These are phyloP conservation scores for Geranomyces variabilis DNA, from an alignment of 192 early-diverging fungal genomes.

Conservation along the genomic window DNA sequence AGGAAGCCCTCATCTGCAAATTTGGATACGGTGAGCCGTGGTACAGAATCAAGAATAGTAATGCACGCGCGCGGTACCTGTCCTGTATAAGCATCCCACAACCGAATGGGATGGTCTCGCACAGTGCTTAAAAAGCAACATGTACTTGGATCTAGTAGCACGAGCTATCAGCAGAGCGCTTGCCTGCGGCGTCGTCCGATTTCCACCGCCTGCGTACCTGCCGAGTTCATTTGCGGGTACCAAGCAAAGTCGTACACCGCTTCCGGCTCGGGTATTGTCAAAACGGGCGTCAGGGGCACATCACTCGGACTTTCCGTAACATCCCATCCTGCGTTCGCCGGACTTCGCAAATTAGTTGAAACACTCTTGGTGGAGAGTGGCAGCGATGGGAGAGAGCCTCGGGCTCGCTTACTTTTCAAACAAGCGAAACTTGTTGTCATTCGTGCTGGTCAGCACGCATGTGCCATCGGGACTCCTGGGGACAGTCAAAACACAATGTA, in stretches of 20 bases:
- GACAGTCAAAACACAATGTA: not conserved
- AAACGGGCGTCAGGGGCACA: conserved; percentile 32
- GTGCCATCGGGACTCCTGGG: conserved; percentile 72
- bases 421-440: conserved; percentile 62
- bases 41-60: not conserved
- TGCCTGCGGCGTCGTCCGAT: not conserved
- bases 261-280: conserved; percentile 52
- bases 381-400: not conserved
- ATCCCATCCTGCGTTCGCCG: conserved; percentile 1
- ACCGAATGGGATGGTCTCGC: conserved; percentile 75
- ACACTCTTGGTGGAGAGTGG: not conserved
- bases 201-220: conserved; percentile 30
- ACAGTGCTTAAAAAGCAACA: conserved; percentile 54
- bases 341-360: not conserved
- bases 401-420: conserved; percentile 42
- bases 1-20: conserved; percentile 63
- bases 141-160: conserved; percentile 37
- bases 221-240: conserved; percentile 62
- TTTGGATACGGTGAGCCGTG: not conserved
- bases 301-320: not conserved
- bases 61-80: conserved; percentile 32
- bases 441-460: conserved; percentile 63
- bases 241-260: conserved; percentile 64
- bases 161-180: not conserved
- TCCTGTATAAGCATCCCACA: conserved; percentile 73